These are phyloP conservation scores for Scheffersomyces illinoinensis DNA, from an alignment of 1,139 yeast species.

Conservation along the genomic window DNA sequence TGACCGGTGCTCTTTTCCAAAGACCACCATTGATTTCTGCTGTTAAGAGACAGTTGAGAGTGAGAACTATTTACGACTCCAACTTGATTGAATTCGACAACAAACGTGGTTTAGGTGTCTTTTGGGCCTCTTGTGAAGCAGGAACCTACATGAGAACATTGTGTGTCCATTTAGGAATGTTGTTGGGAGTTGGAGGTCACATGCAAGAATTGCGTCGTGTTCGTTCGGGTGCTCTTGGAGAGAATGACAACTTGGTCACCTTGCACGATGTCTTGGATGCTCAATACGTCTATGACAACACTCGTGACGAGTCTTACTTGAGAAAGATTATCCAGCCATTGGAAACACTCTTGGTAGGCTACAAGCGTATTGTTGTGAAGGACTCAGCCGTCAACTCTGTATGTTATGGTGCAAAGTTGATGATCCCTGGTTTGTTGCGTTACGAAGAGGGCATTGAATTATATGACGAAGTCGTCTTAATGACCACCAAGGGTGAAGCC, in stretches of 20 bases:
- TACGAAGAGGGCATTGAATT: slow-evolving; percentile 97
- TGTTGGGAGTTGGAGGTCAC: slow-evolving; percentile 98
- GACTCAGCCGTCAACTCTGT: slow-evolving; percentile 98
- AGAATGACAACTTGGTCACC: slow-evolving; percentile 89
- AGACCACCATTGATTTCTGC: slow-evolving; percentile 99
- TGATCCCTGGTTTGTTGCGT: slow-evolving; percentile 98
- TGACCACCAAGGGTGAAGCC: slow-evolving; percentile 99
- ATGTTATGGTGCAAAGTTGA: slow-evolving; percentile 97
- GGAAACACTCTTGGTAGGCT: slow-evolving; percentile 89
- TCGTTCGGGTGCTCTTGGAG: slow-evolving; percentile 93
- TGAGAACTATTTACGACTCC: slow-evolving; percentile 95
- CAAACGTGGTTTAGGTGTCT: slow-evolving; percentile 94
- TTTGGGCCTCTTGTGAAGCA: slow-evolving; percentile 99
- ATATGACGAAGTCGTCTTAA: slow-evolving; percentile 95
- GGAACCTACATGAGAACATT: slow-evolving; percentile 99
- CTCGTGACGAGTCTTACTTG: slow-evolving; percentile 93
- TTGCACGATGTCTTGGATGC: slow-evolving; percentile 97
- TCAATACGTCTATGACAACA: slow-evolving; percentile 95
- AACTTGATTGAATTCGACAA: slow-evolving; percentile 94
- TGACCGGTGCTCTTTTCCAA: slow-evolving; percentile 98
- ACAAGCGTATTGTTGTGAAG: slow-evolving; percentile 96
- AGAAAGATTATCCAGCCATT: slow-evolving; percentile 94
- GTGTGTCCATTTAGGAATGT: slow-evolving; percentile 98
- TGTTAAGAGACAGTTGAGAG: slow-evolving; percentile 98
- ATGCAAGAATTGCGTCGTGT: slow-evolving; percentile 99